Evolutionary conservation across 805 yeast species (phyloP).

Genomic region (Wickerhamomyces bisporus): DNA sequence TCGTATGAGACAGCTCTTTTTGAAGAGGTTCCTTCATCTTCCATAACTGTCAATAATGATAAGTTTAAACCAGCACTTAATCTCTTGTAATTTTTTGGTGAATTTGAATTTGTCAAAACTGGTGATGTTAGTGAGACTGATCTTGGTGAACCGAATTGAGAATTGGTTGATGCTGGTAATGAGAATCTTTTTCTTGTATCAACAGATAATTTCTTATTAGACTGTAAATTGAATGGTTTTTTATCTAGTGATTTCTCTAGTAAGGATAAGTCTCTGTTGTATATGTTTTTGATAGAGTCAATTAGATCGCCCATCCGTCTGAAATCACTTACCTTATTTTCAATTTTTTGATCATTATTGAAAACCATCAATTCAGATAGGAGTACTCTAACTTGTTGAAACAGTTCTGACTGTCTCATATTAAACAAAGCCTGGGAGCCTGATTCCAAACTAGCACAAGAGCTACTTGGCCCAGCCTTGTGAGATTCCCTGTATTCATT

Average conservation of each 20-base stretch:
- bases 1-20: slow-evolving; percentile 17
- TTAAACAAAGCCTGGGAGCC: too few relatives aligned
- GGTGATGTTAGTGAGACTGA: slow-evolving; percentile 6
- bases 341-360: slow-evolving; percentile 4
- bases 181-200: slow-evolving; percentile 20
- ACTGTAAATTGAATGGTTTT: slow-evolving; percentile 10
- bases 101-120: slow-evolving; percentile 1
- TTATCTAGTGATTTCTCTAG: slow-evolving; percentile 4
- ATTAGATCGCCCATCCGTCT: slow-evolving; percentile 6
- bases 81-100: slow-evolving; percentile 17
- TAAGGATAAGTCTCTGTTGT: slow-evolving; percentile 1
- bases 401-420: background rate
- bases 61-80: slow-evolving; percentile 24
- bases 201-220: slow-evolving; percentile 10
- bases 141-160: slow-evolving; percentile 4
- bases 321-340: slow-evolving; percentile 8
- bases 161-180: slow-evolving; percentile 11
- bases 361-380: slow-evolving; percentile 5
- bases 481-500: background rate
- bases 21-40: slow-evolving; percentile 8
- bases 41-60: slow-evolving; percentile 25
- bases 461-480: background rate
- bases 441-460: background rate
- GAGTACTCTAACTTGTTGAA: slow-evolving; percentile 6
- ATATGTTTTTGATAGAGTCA: slow-evolving; percentile 2